phyloP scores from a whole-genome alignment of 2,329 filamentous ascomycete genomes.

The Aspergillus intermedius region DNA sequence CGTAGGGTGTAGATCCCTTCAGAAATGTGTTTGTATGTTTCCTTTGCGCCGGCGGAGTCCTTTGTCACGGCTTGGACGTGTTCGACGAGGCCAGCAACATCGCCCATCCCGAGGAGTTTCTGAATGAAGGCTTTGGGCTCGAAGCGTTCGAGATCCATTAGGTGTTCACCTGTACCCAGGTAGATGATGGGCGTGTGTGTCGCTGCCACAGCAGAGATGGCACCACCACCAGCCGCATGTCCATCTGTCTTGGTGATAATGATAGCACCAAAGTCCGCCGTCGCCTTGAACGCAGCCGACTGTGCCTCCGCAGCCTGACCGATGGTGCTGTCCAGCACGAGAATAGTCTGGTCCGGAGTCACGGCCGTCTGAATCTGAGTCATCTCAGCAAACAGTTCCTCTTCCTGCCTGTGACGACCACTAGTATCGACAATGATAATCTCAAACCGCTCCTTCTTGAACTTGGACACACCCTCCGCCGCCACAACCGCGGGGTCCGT shows the following conservation, averaged over 20 bases:
- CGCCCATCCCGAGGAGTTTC: slow-evolving; percentile 93
- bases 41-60: slow-evolving; percentile 71
- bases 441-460: slow-evolving; percentile 97
- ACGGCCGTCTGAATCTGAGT: slow-evolving; percentile 89
- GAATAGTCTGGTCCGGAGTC: slow-evolving; percentile 90
- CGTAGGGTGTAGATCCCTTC: slow-evolving; percentile 94
- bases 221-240: slow-evolving; percentile 89
- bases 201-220: slow-evolving; percentile 93
- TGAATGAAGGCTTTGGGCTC: slow-evolving; percentile 87
- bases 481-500: slow-evolving; percentile 92
- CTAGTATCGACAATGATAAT: slow-evolving; percentile 98
- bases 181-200: slow-evolving; percentile 97
- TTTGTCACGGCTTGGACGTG: slow-evolving; percentile 93
- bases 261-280: slow-evolving; percentile 93
- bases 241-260: slow-evolving; percentile 99
- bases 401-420: slow-evolving; percentile 88
- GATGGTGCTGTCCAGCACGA: slow-evolving; percentile 94
- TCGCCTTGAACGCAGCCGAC: slow-evolving; percentile 93
- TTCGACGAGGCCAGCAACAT: slow-evolving; percentile 90
- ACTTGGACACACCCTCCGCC: slow-evolving; percentile 93
- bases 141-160: slow-evolving; percentile 90
- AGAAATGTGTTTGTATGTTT: slow-evolving; percentile 97
- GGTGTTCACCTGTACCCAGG: slow-evolving; percentile 94
- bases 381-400: slow-evolving; percentile 96
- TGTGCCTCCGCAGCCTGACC: slow-evolving; percentile 94